phyloP scores from a whole-genome alignment of 2,329 filamentous ascomycete species.

The Fusarium hostae region DNA sequence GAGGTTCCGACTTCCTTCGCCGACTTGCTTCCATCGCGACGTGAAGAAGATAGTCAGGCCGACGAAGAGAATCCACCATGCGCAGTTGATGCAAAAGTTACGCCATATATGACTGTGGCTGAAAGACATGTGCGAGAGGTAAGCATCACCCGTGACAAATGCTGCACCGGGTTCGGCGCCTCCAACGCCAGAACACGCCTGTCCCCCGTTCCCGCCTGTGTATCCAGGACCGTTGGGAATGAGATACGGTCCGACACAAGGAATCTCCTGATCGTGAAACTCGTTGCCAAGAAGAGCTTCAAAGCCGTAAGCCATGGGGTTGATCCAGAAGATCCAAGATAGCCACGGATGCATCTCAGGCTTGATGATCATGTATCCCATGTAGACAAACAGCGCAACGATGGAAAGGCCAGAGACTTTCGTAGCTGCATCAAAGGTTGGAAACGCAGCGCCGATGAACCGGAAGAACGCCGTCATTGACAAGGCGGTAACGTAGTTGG shows the following conservation, averaged over 20 bases:
- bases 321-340: slow-evolving; percentile 71
- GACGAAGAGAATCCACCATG: slow-evolving; percentile 70
- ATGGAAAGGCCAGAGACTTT: slow-evolving; percentile 65
- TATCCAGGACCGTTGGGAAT: slow-evolving; percentile 63
- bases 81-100: slow-evolving; percentile 71
- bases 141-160: slow-evolving; percentile 65
- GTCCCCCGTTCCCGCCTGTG: slow-evolving; percentile 49
- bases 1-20: slow-evolving; percentile 64
- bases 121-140: slow-evolving; percentile 66
- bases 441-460: slow-evolving; percentile 64
- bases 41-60: slow-evolving; percentile 68
- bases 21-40: slow-evolving; percentile 63
- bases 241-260: slow-evolving; percentile 61
- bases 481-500: slow-evolving; percentile 49
- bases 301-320: slow-evolving; percentile 76
- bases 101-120: slow-evolving; percentile 65
- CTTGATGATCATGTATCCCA: slow-evolving; percentile 71
- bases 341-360: slow-evolving; percentile 72
- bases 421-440: slow-evolving; percentile 67
- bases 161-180: slow-evolving; percentile 64
- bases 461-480: slow-evolving; percentile 68
- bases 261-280: slow-evolving; percentile 67
- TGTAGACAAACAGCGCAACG: slow-evolving; percentile 67
- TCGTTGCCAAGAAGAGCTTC: slow-evolving; percentile 76
- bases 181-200: slow-evolving; percentile 67